Percentiles rank a stretch among this genome's conserved stretches.
These are phyloP conservation scores for Entonaema liquescens DNA, from an alignment of 495 filamentous ascomycete species.

Conservation along the genomic window DNA sequence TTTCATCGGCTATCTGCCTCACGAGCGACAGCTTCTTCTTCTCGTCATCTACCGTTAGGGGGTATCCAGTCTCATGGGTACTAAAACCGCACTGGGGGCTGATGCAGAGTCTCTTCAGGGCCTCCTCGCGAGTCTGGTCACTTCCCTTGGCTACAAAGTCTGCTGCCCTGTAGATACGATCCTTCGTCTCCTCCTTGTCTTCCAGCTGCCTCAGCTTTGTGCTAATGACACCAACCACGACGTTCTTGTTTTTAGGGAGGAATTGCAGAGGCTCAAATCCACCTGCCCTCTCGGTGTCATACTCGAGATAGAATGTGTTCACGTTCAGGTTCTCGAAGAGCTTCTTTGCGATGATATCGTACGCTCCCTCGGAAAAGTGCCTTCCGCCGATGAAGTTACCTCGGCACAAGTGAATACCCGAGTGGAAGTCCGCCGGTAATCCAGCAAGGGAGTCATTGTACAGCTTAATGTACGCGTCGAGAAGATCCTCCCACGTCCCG, in stretches of 20 bases:
- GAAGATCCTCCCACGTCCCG: conserved; percentile 64
- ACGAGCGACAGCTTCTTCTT: conserved; percentile 74
- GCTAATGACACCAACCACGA: conserved; percentile 79
- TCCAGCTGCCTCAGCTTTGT: conserved; percentile 78
- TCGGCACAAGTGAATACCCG: conserved; percentile 81
- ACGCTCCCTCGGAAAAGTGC: conserved; percentile 83
- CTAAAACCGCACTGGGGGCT: conserved; percentile 86
- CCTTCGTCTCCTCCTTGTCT: conserved; percentile 77
- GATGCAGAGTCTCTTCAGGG: conserved; percentile 72
- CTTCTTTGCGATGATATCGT: conserved; percentile 81
- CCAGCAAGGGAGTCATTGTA: conserved; percentile 78
- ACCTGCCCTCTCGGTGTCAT: conserved; percentile 78
- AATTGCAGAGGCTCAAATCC: conserved; percentile 80
- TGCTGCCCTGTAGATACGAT: conserved; percentile 71
- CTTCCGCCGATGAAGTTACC: conserved; percentile 81
- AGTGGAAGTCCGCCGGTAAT: conserved; percentile 72
- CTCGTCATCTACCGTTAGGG: conserved; percentile 71
- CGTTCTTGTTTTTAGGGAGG: conserved; percentile 76
- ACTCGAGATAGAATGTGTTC: conserved; percentile 85
- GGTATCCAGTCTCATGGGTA: conserved; percentile 74
- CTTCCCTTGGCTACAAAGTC: conserved; percentile 76
- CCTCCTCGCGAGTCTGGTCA: conserved; percentile 68
- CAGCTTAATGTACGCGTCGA: conserved; percentile 77
- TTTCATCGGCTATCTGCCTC: conserved; percentile 72
- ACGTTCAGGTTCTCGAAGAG: conserved; percentile 80